Evolutionary conservation across 306 rosid species (phyloP).

Genomic region (Vachellia collinsii): DNA sequence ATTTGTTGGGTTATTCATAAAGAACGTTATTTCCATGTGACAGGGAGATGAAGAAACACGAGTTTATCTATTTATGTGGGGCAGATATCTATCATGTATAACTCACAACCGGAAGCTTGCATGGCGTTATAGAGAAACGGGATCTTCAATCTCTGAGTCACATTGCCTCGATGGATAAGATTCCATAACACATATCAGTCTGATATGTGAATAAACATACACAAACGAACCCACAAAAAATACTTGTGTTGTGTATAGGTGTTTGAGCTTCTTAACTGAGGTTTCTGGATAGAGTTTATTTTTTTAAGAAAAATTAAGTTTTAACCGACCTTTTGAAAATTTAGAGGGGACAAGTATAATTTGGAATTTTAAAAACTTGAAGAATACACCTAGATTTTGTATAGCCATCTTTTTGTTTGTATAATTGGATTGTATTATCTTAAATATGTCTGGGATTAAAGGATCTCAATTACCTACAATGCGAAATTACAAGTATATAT

Average conservation of each 20-base stretch:
- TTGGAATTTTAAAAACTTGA: neutral
- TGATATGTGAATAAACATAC: too few relatives aligned
- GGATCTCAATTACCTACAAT: too few relatives aligned
- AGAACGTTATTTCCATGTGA: neutral
- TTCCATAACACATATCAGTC: neutral
- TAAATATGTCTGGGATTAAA: too few relatives aligned
- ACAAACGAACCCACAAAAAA: neutral
- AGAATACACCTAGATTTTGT: neutral
- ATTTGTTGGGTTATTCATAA: too few relatives aligned
- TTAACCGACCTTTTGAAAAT: neutral
- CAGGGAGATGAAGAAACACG: neutral
- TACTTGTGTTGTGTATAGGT: neutral
- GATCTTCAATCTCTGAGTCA: neutral
- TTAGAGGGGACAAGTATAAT: neutral
- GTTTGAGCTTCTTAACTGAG: neutral
- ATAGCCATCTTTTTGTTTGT: neutral
- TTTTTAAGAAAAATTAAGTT: neutral
- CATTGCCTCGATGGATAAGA: neutral
- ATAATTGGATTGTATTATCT: neutral
- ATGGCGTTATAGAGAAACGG: constrained; percentile 10
- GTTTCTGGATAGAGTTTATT: neutral
- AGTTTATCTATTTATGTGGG: neutral
- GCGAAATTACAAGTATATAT: neutral
- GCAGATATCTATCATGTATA: neutral
- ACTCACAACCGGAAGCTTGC: neutral